Evolutionary conservation across 768 basidiomycete genomes (phyloP).

Genomic region (Trametopsis cervina): DNA sequence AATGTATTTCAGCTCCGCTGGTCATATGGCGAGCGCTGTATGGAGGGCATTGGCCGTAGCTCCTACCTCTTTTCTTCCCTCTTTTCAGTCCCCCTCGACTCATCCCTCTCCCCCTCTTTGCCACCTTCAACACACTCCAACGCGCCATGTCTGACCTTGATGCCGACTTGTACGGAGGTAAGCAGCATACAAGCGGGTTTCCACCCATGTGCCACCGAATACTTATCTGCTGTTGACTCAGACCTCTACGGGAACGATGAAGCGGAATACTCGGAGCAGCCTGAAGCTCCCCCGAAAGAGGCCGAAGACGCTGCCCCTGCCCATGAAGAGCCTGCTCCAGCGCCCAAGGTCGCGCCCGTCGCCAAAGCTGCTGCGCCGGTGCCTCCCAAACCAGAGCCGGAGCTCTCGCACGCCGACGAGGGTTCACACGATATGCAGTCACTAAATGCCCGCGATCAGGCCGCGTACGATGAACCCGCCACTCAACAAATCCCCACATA

Average conservation of each 20-base stretch:
- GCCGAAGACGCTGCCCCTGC: constrained; percentile 3
- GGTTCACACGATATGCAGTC: constrained; percentile 14
- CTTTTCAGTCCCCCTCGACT: constrained; percentile 24
- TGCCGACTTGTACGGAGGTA: constrained; percentile 87
- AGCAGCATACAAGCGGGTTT: constrained; percentile 16
- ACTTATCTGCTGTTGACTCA: constrained; percentile 20
- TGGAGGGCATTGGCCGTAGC: constrained; percentile 3
- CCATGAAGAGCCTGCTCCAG: constrained; percentile 16
- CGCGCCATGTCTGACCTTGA: constrained; percentile 71
- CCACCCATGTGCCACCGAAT: constrained; percentile 1
- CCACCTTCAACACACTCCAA: constrained; percentile 47
- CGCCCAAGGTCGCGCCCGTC: constrained; percentile 18
- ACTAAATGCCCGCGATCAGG: constrained; percentile 17
- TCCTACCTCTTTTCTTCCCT: constrained; percentile 8
- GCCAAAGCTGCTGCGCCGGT: constrained; percentile 1
- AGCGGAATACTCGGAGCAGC: constrained; percentile 46
- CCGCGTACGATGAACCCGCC: constrained; percentile 34
- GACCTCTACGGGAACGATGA: constrained; percentile 68
- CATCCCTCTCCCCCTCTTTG: too few relatives aligned
- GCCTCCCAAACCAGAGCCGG: constrained; percentile 10
- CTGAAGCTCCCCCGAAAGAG: constrained; percentile 24
- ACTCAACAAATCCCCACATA: constrained; percentile 77
- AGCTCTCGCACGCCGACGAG: constrained; percentile 12
- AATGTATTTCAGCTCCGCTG: not conserved
- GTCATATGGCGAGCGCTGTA: not conserved